Base-by-base conservation (phyloP, 805 yeast species). In the Saccharomyces cerevisiae region DNA sequence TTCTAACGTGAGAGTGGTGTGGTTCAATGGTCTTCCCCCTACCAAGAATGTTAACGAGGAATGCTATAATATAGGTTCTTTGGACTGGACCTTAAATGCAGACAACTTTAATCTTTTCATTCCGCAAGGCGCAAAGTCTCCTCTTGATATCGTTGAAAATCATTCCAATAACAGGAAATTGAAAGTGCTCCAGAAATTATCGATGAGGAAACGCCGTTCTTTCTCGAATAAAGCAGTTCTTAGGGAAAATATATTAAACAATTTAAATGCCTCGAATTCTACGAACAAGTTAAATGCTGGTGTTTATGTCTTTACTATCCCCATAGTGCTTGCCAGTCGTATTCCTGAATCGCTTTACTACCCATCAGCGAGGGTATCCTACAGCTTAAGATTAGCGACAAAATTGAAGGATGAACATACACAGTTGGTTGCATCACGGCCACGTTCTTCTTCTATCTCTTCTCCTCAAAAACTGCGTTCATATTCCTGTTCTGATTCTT, bases 271-370 rank as follows among this genome's bases (percentile, higher is more conserved):
- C 43, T 24, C 56, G 6, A 27, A 27, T 22, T 30, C 27, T 30
- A 31, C 29, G 43, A 47, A 53, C 49, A 27, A 41, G 51, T 26
- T 53, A 46, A 30, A 78, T 57, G 81, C 91, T 1, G 95, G 95
- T 24, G 79, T 83, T 59, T 87, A 87, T 62, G 78, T 86, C 2
- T 87, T 84, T 61, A 65, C 84, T 21, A 66, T 86, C 5, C 92
- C 94, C 0, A 71, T 83, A 0, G 67, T 80, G 5, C 77, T 85
- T 51, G 85, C 89, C 0, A 74, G 80, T 27, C 77, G 76, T 53
- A 78, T 84, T 1, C 87, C 92, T 0, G 88, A 87, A 51, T 49
- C 61, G 3, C 73, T 51, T 41, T 74, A 53, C 54, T 68, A 50
- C 64, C 79, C 59, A 55, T 74, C 56, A 61, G 79, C 66, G 13